Base-by-base conservation (phyloP, 768 basidiomycete species). In the Myochromella boudieri region DNA sequence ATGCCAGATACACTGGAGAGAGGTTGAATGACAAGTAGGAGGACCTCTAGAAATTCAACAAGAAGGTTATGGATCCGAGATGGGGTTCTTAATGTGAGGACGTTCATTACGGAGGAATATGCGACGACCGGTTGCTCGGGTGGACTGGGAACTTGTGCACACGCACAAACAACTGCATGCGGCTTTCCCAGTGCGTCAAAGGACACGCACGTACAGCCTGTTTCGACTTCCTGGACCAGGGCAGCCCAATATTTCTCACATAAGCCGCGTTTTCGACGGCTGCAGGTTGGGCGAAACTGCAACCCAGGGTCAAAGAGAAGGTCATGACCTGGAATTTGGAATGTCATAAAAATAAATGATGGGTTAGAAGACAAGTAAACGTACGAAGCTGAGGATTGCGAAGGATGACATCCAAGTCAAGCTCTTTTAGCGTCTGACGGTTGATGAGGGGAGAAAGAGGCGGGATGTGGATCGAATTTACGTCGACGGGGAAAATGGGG, bases 311-410 rank as follows among this genome's bases (percentile, higher is more conserved):
- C 93, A 54, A 95, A 94, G 55, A 95, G 79, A 50, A 95, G 76
- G 67, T 95, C 92, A 57, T 95, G 92, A 26, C 89, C 89, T 91
- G 58, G 9, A 47, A 20, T 14, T 18, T 3, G 48, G 36, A 38
- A 39, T 29, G 31, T 6, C 42, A 22, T 44, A 44, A 47, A 29
- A 50, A 49, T 45, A 38, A 48, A 51, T 39, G 27, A 56, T 51
- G 43, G 24, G 34, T 31, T 49, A 46, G 38, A 21, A 46, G 46
- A 48, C 25, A 51, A 33, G 56, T 25, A 46, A 17, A 85, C 85
- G 70, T 68, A 91, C 94, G 87, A 49, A 95, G 84, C 62, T 94
- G 91, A 18, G 91, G 90, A 64, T 93, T 93, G 38, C 88, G 81
- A 46, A 95, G 75, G 57, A 95, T 93, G 43, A 85, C 81, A 48